Base-by-base conservation (phyloP, 2,329 filamentous ascomycete genomes). In the Alternaria arborescens region DNA sequence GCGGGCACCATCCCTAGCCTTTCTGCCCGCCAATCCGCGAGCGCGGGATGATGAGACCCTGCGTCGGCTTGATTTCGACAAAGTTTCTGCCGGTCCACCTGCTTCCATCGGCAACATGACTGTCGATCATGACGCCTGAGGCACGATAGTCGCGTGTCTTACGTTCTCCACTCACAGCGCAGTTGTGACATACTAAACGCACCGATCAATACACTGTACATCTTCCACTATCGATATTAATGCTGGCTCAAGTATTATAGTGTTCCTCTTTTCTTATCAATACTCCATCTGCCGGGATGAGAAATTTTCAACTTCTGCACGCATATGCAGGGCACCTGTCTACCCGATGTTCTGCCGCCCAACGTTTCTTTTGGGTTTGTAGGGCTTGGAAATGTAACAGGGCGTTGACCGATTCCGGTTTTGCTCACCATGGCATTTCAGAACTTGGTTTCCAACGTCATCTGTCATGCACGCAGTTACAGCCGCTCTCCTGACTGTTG, bases 121-220 rank as follows among this genome's bases (percentile, higher is more conserved):
- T 65, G 71, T 60, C 66, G 71, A 74, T 74, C 72, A 73, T 74
- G 69, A 74, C 72, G 72, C 68, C 70, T 71, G 56, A 74, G 69
- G 70, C 64, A 64, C 43, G 36, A 41, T 46, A 43, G 53, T 55
- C 60, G 52, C 53, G 57, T 52, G 52, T 48, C 30, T 52, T 53
- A 22, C 59, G 40, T 47, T 24, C 40, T 60, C 55, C 42, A 61
- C 55, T 55, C 56, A 52, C 28, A 46, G 61, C 52, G 46, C 52
- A 59, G 26, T 36, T 41, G 47, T 52, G 58, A 58, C 51, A 58
- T 47, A 48, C 24, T 53, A n/a, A 6, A n/a, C 18, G 46, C 34
- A 34, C 26, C 20, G 8, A 41, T 44, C 36, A 30, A 36, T 43
- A 56, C 55, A 38, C 34, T n/a, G 16, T 38, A 22, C 52, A 62